Evolutionary conservation across 768 basidiomycete species (phyloP), one percentile per base, ranked within the genome.

Genomic region (Artomyces pyxidatus): DNA sequence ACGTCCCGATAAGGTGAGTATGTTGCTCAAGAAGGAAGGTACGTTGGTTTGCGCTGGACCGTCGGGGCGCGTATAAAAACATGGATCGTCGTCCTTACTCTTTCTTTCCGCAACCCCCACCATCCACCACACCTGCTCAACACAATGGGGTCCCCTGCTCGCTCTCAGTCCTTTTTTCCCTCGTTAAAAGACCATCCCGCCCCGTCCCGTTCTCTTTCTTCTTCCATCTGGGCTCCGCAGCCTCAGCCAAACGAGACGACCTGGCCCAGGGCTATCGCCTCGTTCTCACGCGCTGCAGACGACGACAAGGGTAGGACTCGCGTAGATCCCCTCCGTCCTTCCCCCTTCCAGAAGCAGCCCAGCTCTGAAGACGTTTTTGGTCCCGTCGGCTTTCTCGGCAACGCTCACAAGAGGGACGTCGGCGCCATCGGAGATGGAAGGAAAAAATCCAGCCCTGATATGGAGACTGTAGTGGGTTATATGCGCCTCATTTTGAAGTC

Each of bases 171-270:
- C 10, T 52, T 57, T 42, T 29, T 51, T 19, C 53, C 54, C 5
- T n/a, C 48, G 30, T 43, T 45, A 38, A 51, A 57, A 47, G 35
- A 50, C 26, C 30, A 49, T 38, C 47, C 47, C 22, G 52, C 50
- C 8, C 50, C 56, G 6, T 57, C 56, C 23, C 56, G 56, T 37
- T 8, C 49, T 22, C 47, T 57, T 16, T 48, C 59, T 1, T 51
- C 66, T 3, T 87, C 85, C 44, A 89, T 90, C 53, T 90, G 87
- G 87, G 88, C 88, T 1, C 87, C 87, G 7, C 85, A 83, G 61
- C 83, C 85, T 3, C 85, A 83, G 62, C 76, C 77, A 5, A 73
- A 76, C 14, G 82, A 82, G 17, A 60, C 71, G 5, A 74, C 78
- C 11, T 90, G 87, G 87, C 83, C 85, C 19, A 73, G 72, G 51